A percentile compares a stretch with the other conserved stretches of the same genome.
Conservation (phyloP, 495 filamentous ascomycete genomes). For the Lasiosphaeria hispida region DNA sequence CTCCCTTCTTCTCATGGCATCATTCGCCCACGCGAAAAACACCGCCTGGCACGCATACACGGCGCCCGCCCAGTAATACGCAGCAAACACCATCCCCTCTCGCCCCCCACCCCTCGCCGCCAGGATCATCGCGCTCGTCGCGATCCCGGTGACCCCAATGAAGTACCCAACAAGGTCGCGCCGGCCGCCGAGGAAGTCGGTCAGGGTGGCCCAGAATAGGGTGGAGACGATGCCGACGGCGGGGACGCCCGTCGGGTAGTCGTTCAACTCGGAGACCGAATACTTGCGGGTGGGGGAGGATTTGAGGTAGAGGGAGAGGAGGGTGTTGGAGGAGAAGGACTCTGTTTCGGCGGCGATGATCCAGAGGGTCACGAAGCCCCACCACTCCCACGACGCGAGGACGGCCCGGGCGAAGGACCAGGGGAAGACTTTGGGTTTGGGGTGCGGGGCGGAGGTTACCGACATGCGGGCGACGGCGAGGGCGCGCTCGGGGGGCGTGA, state of each 20-base stretch:
- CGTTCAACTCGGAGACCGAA: conserved; percentile 47
- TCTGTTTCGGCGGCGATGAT: conserved; percentile 52
- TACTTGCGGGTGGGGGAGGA: conserved; percentile 33
- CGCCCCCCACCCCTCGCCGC: conserved; percentile 31
- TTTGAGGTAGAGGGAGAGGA: conserved; percentile 47
- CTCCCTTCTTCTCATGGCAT: conserved; percentile 49
- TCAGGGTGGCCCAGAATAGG: conserved; percentile 55
- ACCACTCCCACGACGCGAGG: conserved; percentile 49
- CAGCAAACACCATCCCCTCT: conserved; percentile 41
- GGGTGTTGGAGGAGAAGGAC: conserved; percentile 48
- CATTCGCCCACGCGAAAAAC: conserved; percentile 63
- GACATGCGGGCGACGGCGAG: conserved; percentile 42
- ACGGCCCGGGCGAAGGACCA: conserved; percentile 21
- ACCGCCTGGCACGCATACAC: conserved; percentile 61
- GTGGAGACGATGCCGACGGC: conserved; percentile 55
- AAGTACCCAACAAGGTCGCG: conserved; percentile 55
- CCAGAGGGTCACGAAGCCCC: conserved; percentile 52
- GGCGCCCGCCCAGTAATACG: conserved; percentile 55
- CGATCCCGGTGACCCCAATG: conserved; percentile 48
- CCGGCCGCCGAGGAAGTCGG: conserved; percentile 49
- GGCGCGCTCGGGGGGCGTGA: conserved; percentile 41
- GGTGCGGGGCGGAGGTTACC: background rate
- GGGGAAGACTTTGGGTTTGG: background rate
- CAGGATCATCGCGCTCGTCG: conserved; percentile 49
- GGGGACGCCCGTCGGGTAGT: conserved; percentile 50